Percentiles rank a stretch among this genome's conserved stretches.
Evolutionary conservation across 441 rosid species (phyloP).

Genomic region (Kokia cookei): DNA sequence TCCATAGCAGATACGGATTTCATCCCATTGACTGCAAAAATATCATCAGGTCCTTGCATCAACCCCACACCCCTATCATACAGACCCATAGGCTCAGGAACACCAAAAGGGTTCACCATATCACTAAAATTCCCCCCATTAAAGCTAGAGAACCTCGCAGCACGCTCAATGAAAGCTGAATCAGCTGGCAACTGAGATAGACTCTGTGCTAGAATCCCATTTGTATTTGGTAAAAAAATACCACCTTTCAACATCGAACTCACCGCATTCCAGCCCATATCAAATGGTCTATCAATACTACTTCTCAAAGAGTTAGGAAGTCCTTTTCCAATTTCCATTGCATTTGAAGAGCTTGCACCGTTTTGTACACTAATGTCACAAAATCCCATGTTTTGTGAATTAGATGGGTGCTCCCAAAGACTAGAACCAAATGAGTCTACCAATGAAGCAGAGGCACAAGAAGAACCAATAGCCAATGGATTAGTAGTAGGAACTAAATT

Average conservation of each 20-base stretch:
- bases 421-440: constrained; percentile 55
- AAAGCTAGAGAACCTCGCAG: constrained; percentile 84
- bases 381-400: constrained; percentile 54
- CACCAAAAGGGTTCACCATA: constrained; percentile 56
- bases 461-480: constrained; percentile 45
- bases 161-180: constrained; percentile 90
- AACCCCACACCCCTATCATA: constrained; percentile 43
- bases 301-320: constrained; percentile 32
- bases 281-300: constrained; percentile 46
- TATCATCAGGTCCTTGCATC: constrained; percentile 46
- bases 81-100: constrained; percentile 51
- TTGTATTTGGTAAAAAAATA: constrained; percentile 42
- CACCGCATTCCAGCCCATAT: constrained; percentile 68
- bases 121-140: constrained; percentile 71
- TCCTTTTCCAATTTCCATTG: constrained; percentile 31
- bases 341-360: constrained; percentile 37
- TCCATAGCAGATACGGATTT: constrained; percentile 35
- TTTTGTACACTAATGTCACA: constrained; percentile 46
- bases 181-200: constrained; percentile 88
- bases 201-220: constrained; percentile 55
- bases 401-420: constrained; percentile 63
- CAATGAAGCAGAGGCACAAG: constrained; percentile 71
- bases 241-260: constrained; percentile 58
- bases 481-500: constrained; percentile 46
- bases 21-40: constrained; percentile 27